A percentile compares a stretch with the other conserved stretches of the same genome.
These are phyloP conservation scores for Alternaria gansuensis DNA, from an alignment of 2,329 filamentous ascomycete species.

Conservation along the genomic window DNA sequence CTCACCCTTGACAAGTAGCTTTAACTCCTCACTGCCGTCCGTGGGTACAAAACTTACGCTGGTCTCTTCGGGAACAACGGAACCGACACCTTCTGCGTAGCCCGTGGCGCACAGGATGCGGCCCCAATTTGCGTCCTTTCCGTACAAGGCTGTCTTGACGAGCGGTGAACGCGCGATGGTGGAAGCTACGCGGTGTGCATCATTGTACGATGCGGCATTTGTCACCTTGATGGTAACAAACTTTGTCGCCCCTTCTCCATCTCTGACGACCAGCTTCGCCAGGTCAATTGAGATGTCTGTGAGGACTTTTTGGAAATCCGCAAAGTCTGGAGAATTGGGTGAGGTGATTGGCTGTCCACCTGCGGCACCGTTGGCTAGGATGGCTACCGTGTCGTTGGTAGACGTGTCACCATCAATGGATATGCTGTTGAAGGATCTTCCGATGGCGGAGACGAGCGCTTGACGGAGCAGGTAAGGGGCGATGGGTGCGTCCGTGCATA, in stretches of 20 bases:
- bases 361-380: slow-evolving; percentile 94
- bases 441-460: slow-evolving; percentile 77
- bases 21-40: slow-evolving; percentile 79
- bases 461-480: slow-evolving; percentile 70
- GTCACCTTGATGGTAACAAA: slow-evolving; percentile 92
- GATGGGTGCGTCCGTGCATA: slow-evolving; percentile 90
- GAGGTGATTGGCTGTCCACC: slow-evolving; percentile 72
- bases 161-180: slow-evolving; percentile 91
- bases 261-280: slow-evolving; percentile 90
- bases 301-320: slow-evolving; percentile 74
- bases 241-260: slow-evolving; percentile 97
- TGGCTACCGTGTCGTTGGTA: slow-evolving; percentile 93
- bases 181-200: slow-evolving; percentile 81
- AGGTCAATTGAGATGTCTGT: slow-evolving; percentile 82
- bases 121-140: slow-evolving; percentile 98
- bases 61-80: slow-evolving; percentile 73
- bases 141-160: slow-evolving; percentile 97
- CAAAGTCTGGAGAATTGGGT: slow-evolving; percentile 68
- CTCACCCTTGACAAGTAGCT: slow-evolving; percentile 79
- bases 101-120: slow-evolving; percentile 94
- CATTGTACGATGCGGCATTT: slow-evolving; percentile 73
- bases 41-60: slow-evolving; percentile 81
- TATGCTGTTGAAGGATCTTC: slow-evolving; percentile 94
- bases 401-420: slow-evolving; percentile 97
- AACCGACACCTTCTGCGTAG: slow-evolving; percentile 73